These are phyloP conservation scores for Silybum marianum DNA, from an alignment of 129 eudicot genomes.

Conservation along the genomic window DNA sequence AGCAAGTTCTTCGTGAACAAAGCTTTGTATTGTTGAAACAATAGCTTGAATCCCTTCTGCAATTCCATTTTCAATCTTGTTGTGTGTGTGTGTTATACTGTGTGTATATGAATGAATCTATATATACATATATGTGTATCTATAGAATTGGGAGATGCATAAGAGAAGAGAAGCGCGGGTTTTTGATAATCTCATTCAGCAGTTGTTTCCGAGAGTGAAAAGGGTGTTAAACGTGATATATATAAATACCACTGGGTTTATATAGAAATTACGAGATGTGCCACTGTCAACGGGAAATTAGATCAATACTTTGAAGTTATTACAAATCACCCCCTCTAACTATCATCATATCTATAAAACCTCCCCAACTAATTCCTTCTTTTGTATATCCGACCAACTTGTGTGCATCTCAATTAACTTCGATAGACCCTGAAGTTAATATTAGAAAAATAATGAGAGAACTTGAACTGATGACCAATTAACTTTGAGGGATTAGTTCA, in stretches of 20 bases:
- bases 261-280: slow-evolving; percentile 7
- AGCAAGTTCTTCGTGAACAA: slow-evolving; percentile 63
- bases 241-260: background rate
- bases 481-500: too few relatives aligned
- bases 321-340: background rate
- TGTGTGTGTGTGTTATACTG: slow-evolving; percentile 2
- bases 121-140: background rate
- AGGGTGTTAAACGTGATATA: background rate
- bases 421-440: too few relatives aligned
- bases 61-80: slow-evolving; percentile 44
- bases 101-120: background rate
- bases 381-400: too few relatives aligned
- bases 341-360: background rate
- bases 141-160: background rate
- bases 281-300: background rate
- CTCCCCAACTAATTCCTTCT: too few relatives aligned
- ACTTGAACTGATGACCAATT: too few relatives aligned
- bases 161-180: slow-evolving; percentile 12
- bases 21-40: slow-evolving; percentile 70
- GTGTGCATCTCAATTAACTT: too few relatives aligned
- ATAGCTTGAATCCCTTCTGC: slow-evolving; percentile 57
- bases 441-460: too few relatives aligned
- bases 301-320: background rate
- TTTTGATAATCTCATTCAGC: background rate
- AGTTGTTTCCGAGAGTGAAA: background rate